phyloP scores from a whole-genome alignment of 2,329 filamentous ascomycete genomes.

The Helminthosporium solani region DNA sequence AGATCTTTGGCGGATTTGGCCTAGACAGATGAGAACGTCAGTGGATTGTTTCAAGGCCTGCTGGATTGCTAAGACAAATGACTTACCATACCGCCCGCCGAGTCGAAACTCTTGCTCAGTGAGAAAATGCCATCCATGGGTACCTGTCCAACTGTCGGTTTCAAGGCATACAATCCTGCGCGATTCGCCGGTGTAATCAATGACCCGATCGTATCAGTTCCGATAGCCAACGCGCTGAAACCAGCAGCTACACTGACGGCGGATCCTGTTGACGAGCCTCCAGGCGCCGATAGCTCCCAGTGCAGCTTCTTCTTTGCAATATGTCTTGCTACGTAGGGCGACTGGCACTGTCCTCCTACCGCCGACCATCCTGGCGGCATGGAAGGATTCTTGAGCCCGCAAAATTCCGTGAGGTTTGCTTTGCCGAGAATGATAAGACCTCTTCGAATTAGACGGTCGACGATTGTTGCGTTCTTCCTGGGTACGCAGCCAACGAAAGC shows the following conservation, averaged over 20 bases:
- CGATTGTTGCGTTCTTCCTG: slow-evolving; percentile 40
- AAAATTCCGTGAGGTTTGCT: slow-evolving; percentile 45
- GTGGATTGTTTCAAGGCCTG: background rate
- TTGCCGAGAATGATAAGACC: slow-evolving; percentile 49
- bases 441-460: slow-evolving; percentile 39
- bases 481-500: slow-evolving; percentile 42
- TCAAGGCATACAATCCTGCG: slow-evolving; percentile 43
- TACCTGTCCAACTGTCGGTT: slow-evolving; percentile 38
- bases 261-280: slow-evolving; percentile 42
- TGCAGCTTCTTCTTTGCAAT: slow-evolving; percentile 40
- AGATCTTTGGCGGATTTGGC: slow-evolving; percentile 41
- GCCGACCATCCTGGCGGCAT: slow-evolving; percentile 46
- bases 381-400: slow-evolving; percentile 37
- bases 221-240: slow-evolving; percentile 44
- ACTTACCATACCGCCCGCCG: slow-evolving; percentile 35
- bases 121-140: slow-evolving; percentile 41
- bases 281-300: slow-evolving; percentile 40
- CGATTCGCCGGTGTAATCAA: slow-evolving; percentile 44
- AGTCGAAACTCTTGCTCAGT: slow-evolving; percentile 38
- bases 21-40: slow-evolving; percentile 6
- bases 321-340: slow-evolving; percentile 42
- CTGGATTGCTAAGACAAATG: background rate
- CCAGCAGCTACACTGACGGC: slow-evolving; percentile 44
- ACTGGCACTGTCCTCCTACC: slow-evolving; percentile 42
- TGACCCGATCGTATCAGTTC: slow-evolving; percentile 44